phyloP scores from a whole-genome alignment of 495 filamentous ascomycete species.

The Immersiella caudata region DNA sequence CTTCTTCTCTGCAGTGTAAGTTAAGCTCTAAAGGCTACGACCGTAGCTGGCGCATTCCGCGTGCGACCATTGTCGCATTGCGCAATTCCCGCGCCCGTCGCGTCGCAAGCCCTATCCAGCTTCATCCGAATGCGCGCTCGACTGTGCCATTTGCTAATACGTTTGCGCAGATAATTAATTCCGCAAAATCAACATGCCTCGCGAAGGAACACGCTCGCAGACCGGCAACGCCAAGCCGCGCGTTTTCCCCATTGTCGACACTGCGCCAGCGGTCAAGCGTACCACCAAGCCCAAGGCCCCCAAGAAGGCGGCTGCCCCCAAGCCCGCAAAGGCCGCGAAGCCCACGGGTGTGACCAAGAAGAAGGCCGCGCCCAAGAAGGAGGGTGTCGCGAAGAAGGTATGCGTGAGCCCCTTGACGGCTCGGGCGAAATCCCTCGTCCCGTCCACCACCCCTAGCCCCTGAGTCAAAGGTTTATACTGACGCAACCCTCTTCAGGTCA shows the following conservation, averaged over 20 bases:
- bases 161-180: slow-evolving; percentile 18
- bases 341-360: slow-evolving; percentile 58
- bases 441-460: neutral
- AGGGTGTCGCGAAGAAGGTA: slow-evolving; percentile 54
- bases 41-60: slow-evolving; percentile 3
- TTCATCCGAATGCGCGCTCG: neutral
- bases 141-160: slow-evolving; percentile 18
- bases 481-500: slow-evolving; percentile 44
- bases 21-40: slow-evolving; percentile 20
- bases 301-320: slow-evolving; percentile 40
- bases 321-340: slow-evolving; percentile 52
- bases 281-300: slow-evolving; percentile 45
- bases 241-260: slow-evolving; percentile 55
- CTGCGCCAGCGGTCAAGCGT: slow-evolving; percentile 52
- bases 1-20: slow-evolving; percentile 21
- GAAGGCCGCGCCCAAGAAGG: slow-evolving; percentile 54
- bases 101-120: slow-evolving; percentile 16
- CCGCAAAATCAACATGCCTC: slow-evolving; percentile 48
- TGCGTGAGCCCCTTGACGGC: neutral
- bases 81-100: slow-evolving; percentile 16
- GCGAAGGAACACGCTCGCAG: slow-evolving; percentile 58
- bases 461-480: slow-evolving; percentile 24
- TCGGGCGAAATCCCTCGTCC: neutral
- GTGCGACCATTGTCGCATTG: slow-evolving; percentile 21
- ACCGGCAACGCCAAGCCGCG: slow-evolving; percentile 60